phyloP scores from a whole-genome alignment of 2,329 filamentous ascomycete species.

The Apiospora pterosperma region DNA sequence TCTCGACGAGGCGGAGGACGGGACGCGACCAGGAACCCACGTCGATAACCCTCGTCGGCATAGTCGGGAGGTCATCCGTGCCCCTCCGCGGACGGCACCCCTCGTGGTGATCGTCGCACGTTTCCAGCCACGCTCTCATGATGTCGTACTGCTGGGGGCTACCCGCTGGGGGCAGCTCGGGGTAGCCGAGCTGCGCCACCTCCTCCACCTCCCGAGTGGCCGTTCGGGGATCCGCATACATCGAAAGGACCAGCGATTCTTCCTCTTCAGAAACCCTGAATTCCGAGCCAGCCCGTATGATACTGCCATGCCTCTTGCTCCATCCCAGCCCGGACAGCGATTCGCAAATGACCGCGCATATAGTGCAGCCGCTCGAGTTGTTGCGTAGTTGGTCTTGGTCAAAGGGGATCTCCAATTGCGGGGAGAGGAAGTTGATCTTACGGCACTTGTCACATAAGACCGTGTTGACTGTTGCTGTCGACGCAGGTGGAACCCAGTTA shows the following conservation, averaged over 20 bases:
- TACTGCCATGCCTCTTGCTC: neutral
- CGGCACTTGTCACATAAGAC: neutral
- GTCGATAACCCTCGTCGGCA: constrained; percentile 13
- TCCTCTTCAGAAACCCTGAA: neutral
- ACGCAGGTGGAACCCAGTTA: neutral
- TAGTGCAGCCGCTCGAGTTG: neutral
- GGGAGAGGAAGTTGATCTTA: neutral
- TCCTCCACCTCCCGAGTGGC: neutral
- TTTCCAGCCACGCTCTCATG: neutral
- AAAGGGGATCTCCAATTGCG: neutral
- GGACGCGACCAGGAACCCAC: neutral
- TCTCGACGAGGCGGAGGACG: neutral
- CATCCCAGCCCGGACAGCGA: neutral
- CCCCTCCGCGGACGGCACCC: neutral
- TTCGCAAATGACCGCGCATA: neutral
- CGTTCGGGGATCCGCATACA: neutral
- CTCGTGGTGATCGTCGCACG: neutral
- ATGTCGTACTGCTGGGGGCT: neutral
- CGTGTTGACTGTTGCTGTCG: neutral
- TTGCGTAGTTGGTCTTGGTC: neutral
- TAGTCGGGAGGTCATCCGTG: neutral
- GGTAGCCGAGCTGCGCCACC: neutral
- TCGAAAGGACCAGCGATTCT: neutral
- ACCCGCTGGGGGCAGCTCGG: neutral
- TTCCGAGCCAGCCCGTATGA: neutral